Percentiles rank a stretch among this genome's conserved stretches.
Conservation (phyloP, 352 stramenopile genomes). For the Pythium grandisporangium region DNA sequence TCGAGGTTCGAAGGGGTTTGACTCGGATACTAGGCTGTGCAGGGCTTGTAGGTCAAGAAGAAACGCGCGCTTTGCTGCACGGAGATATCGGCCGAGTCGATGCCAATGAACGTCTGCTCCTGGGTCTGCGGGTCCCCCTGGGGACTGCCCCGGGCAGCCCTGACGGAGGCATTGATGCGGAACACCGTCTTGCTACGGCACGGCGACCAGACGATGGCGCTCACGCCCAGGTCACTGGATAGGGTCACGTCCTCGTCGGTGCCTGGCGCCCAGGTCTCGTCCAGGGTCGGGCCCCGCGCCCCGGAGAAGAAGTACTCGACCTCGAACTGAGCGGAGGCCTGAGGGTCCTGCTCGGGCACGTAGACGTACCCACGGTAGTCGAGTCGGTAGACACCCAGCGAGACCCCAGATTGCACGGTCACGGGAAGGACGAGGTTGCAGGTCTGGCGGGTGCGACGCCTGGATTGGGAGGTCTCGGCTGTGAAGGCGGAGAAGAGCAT, state of each 20-base stretch:
- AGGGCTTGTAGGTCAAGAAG: slow-evolving; percentile 16
- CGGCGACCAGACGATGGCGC: slow-evolving; percentile 14
- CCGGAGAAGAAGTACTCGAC: slow-evolving; percentile 20
- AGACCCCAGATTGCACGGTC: slow-evolving; percentile 10
- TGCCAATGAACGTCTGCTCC: slow-evolving; percentile 12
- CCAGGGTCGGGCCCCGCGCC: slow-evolving; percentile 8
- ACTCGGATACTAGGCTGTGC: background rate
- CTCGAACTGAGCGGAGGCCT: slow-evolving; percentile 13
- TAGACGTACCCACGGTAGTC: slow-evolving; percentile 25
- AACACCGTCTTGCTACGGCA: slow-evolving; percentile 17
- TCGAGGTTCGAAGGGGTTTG: background rate
- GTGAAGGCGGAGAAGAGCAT: slow-evolving; percentile 16
- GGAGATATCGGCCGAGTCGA: slow-evolving; percentile 20
- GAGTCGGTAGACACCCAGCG: slow-evolving; percentile 19
- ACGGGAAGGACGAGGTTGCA: slow-evolving; percentile 21
- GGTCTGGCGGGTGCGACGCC: slow-evolving; percentile 9
- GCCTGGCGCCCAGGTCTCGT: slow-evolving; percentile 4
- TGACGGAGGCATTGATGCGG: slow-evolving; percentile 21
- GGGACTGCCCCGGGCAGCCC: slow-evolving; percentile 8
- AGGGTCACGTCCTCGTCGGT: slow-evolving; percentile 13
- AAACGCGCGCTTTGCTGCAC: slow-evolving; percentile 17
- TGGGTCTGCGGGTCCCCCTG: background rate
- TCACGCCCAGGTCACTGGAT: slow-evolving; percentile 12
- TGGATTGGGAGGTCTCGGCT: slow-evolving; percentile 3
- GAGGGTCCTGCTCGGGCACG: slow-evolving; percentile 5